Evolutionary conservation across 2,329 filamentous ascomycete genomes (phyloP).

Genomic region (Penicillium occitanis): DNA sequence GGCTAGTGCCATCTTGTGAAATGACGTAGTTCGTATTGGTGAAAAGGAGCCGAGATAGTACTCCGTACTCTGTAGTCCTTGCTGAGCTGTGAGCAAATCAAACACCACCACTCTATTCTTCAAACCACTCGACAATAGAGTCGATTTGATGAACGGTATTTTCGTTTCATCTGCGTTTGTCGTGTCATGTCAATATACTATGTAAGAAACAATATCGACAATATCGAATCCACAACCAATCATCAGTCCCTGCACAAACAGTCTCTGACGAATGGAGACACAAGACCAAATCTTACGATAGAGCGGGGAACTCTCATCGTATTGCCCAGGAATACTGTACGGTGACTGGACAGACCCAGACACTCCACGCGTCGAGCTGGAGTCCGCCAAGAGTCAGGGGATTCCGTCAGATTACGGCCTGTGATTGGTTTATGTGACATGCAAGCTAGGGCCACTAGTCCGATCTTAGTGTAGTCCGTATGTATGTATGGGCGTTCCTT

Average conservation of each 20-base stretch:
- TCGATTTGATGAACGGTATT: not conserved
- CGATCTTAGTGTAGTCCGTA: not conserved
- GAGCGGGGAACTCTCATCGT: conserved; percentile 2
- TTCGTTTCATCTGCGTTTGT: not conserved
- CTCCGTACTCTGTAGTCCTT: not conserved
- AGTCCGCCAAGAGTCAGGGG: conserved; percentile 16
- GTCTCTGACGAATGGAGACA: conserved; percentile 7
- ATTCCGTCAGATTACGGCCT: not conserved
- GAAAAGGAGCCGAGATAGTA: not conserved
- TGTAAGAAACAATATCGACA: not conserved
- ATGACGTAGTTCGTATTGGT: conserved; percentile 10
- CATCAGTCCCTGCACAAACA: not conserved
- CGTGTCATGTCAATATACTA: not conserved
- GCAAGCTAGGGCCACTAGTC: not conserved
- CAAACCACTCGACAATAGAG: not conserved
- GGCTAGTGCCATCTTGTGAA: not conserved
- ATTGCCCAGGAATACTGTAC: not conserved
- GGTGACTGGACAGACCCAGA: not conserved
- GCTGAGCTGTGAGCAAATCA: not conserved
- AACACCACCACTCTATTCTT: not conserved
- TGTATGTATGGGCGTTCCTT: not conserved
- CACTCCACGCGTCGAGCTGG: conserved; percentile 14
- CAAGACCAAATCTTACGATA: conserved; percentile 4
- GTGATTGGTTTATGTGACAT: not conserved
- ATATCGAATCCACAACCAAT: conserved; percentile 10